A percentile compares a stretch with the other conserved stretches of the same genome.
Conservation (phyloP, 345 rosid species). For the Fremontodendron californicum region DNA sequence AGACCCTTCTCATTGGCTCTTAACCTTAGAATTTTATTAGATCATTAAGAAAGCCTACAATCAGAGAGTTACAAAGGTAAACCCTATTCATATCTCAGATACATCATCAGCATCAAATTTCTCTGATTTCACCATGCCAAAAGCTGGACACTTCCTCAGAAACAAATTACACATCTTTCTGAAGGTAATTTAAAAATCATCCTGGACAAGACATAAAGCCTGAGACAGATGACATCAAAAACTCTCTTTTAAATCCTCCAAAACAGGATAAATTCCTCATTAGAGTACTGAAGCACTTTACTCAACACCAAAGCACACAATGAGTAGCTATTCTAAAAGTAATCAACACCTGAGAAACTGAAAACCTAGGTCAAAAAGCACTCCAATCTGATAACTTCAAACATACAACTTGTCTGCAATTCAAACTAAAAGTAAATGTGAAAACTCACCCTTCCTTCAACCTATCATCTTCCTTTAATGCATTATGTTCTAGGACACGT, state of each 20-base stretch:
- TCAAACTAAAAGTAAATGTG: neutral
- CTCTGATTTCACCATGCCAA: neutral
- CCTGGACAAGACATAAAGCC: neutral
- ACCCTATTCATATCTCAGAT: neutral
- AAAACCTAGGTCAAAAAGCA: neutral
- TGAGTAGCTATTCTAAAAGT: neutral
- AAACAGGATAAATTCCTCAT: neutral
- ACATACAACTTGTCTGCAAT: neutral
- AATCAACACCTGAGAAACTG: neutral
- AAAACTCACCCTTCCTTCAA: neutral
- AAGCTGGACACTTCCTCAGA: neutral
- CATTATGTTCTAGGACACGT: neutral
- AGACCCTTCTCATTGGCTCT: neutral
- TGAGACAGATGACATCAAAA: neutral
- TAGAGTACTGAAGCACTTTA: neutral
- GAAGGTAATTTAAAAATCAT: neutral
- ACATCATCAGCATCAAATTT: neutral
- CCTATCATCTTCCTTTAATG: neutral
- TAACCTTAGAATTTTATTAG: neutral
- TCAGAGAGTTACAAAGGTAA: neutral
- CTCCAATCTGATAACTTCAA: neutral
- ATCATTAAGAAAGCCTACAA: neutral
- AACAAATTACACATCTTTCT: neutral
- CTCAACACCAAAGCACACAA: neutral
- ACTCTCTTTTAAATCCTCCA: neutral